Base-by-base conservation (phyloP, 257 asterid species). In the Solanum appendiculatum region DNA sequence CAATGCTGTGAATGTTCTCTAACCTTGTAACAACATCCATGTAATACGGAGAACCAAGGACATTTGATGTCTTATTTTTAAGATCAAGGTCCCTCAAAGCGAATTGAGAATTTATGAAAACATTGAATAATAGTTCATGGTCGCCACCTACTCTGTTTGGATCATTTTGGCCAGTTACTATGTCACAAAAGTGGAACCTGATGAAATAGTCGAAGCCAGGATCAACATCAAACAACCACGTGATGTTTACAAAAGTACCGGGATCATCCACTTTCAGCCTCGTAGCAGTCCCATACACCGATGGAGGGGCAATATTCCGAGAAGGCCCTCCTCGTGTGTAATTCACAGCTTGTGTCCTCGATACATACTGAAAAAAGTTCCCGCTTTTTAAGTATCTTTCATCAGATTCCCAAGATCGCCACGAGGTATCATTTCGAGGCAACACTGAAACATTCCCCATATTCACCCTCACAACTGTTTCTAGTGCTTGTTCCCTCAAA, bases 161-260 rank as follows among this genome's bases (percentile, higher is more conserved):
- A 73, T 25, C 23, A 5, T 70, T 66, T 63, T 39, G 8, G 37
- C 84, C 44, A 60, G 75, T 51, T 54, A 88, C 33, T 13, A 91
- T 84, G 78, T 91, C 90, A 63, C 92, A 91, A 23, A 91, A 91
- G 51, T 91, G 92, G 44, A 88, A 91, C 9, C 93, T 87, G 69
- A 91, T 34, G 60, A 91, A 88, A 88, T 91, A 91, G 13, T 87
- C 90, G 63, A 91, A 91, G 12, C 92, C 92, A 51, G 89, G 90
- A 89, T 88, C 87, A 36, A 89, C 91, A 23, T 56, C 60, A 68
- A 91, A 91, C 86, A 39, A 68, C 93, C 93, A 91, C 7, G 91
- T 89, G 18, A 69, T 89, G 42, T 91, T 91, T 9, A 54, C 34
- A 4, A 27, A 48, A 6, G 37, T 69, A 18, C 40, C 14, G 6